A percentile compares a stretch with the other conserved stretches of the same genome.
Conservation (phyloP, 73 alveolate genomes). For the Halteria grandinella region DNA sequence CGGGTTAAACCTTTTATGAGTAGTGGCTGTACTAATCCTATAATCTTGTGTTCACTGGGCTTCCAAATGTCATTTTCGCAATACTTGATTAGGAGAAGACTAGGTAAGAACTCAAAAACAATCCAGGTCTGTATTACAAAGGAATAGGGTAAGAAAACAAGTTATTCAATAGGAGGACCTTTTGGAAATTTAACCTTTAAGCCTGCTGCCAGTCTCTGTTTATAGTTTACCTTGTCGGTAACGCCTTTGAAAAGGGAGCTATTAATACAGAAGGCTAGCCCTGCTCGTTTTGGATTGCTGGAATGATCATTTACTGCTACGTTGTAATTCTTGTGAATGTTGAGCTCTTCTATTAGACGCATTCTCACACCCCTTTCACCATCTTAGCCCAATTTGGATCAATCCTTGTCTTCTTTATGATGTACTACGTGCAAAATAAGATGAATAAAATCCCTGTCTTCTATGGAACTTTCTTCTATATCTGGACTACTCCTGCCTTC, state of each 20-base stretch:
- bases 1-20: slow-evolving; percentile 75
- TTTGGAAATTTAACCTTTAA: slow-evolving; percentile 82
- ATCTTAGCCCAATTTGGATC: slow-evolving; percentile 1
- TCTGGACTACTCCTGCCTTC: not conserved
- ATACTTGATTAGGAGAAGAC: slow-evolving; percentile 69
- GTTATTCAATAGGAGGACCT: slow-evolving; percentile 63
- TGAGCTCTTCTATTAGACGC: slow-evolving; percentile 64
- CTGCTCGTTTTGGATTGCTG: slow-evolving; percentile 76
- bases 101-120: slow-evolving; percentile 41
- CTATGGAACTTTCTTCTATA: slow-evolving; percentile 6
- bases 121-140: slow-evolving; percentile 65
- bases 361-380: slow-evolving; percentile 30
- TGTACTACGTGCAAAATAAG: slow-evolving; percentile 8
- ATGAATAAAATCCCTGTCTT: not conserved
- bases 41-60: slow-evolving; percentile 80
- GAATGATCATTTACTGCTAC: slow-evolving; percentile 82
- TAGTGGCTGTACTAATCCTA: slow-evolving; percentile 67
- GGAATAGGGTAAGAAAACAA: slow-evolving; percentile 39
- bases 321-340: slow-evolving; percentile 88
- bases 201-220: slow-evolving; percentile 74
- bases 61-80: slow-evolving; percentile 85
- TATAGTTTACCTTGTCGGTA: slow-evolving; percentile 53
- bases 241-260: slow-evolving; percentile 54
- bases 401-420: not conserved
- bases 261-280: slow-evolving; percentile 54